Percentiles rank a stretch among this genome's conserved stretches.
Conservation (phyloP, 2,329 filamentous ascomycete genomes). For the Plenodomus tracheiphilus region DNA sequence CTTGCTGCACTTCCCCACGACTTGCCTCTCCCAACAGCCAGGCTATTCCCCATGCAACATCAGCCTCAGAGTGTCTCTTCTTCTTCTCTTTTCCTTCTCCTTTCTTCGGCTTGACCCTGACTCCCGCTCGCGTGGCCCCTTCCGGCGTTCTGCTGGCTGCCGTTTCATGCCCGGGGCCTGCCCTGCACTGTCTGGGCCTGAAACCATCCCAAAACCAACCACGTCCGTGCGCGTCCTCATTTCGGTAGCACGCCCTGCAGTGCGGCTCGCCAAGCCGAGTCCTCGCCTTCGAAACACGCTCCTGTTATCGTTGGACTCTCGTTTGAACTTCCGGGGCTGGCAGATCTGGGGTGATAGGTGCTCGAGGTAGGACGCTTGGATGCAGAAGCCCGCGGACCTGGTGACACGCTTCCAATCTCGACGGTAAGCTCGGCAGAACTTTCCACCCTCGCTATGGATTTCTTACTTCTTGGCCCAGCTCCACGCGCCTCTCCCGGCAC, state of each 20-base stretch:
- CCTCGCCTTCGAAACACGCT: constrained; percentile 26
- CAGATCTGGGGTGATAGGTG: constrained; percentile 7
- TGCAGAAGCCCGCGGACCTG: background rate
- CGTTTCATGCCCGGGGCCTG: constrained; percentile 31
- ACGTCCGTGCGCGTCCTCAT: constrained; percentile 29
- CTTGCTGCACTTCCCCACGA: background rate
- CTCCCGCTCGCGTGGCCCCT: constrained; percentile 10
- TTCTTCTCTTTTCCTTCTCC: constrained; percentile 6
- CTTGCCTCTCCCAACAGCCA: no score
- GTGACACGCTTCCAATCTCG: background rate
- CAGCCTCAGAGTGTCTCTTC: no score
- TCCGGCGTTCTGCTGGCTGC: constrained; percentile 4
- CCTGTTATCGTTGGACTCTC: constrained; percentile 21
- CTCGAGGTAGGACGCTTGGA: constrained; percentile 6
- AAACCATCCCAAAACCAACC: constrained; percentile 33
- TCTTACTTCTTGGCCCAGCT: background rate
- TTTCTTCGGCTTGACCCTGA: constrained; percentile 4
- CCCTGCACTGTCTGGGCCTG: constrained; percentile 17
- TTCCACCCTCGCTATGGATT: background rate
- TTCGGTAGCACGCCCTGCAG: constrained; percentile 32
- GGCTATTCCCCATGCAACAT: no score
- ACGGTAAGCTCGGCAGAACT: background rate
- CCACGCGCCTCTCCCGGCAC: background rate
- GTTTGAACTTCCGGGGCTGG: constrained; percentile 21
- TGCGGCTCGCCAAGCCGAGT: constrained; percentile 22